Evolutionary conservation across 1,139 yeast species (phyloP).

Genomic region (Diutina siamensis): DNA sequence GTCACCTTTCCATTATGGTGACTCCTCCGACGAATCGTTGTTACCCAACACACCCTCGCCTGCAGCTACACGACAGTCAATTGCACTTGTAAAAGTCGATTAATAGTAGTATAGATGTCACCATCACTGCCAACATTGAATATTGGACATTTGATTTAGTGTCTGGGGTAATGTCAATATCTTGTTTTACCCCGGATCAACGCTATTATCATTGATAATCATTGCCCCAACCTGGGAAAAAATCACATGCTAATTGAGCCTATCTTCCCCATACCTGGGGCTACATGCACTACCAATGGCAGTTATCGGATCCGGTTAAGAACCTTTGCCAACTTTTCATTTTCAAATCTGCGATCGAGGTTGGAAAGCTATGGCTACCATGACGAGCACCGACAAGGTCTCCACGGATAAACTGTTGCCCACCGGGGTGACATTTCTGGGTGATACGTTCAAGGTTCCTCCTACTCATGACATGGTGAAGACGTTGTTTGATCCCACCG

Average conservation of each 20-base stretch:
- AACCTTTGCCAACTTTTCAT: neutral
- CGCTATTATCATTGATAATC: no score
- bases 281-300: neutral
- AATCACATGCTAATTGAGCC: neutral
- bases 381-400: neutral
- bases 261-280: neutral
- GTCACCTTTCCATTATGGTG: no score
- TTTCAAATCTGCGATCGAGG: neutral
- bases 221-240: no score
- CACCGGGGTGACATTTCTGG: conserved; percentile 38
- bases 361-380: neutral
- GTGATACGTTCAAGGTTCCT: conserved; percentile 53
- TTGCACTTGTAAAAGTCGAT: no score
- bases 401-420: neutral
- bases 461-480: conserved; percentile 81
- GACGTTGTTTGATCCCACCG: conserved; percentile 66
- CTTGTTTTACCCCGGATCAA: no score
- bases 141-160: no score
- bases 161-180: no score
- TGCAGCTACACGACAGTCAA: no score
- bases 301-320: neutral
- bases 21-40: no score
- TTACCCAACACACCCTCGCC: no score
- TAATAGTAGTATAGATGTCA: no score
- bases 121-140: no score